Evolutionary conservation across 2,329 filamentous ascomycete species (phyloP).

Genomic region (Amylocarpus encephaloides): DNA sequence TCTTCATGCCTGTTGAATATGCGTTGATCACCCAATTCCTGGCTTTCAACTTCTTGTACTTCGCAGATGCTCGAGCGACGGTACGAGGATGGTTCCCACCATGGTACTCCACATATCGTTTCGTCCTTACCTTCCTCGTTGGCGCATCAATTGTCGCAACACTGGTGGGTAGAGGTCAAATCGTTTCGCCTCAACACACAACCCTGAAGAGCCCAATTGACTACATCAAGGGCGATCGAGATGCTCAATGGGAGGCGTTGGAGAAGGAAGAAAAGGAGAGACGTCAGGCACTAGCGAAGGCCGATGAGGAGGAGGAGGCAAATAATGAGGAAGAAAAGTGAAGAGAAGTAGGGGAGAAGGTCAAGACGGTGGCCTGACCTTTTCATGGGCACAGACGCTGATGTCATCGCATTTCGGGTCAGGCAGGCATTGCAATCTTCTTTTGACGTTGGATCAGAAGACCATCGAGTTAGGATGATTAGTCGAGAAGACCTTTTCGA

Average conservation of each 20-base stretch:
- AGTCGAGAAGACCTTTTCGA: too few species aligned
- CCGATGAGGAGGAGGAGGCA: constrained; percentile 9
- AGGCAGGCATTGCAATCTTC: background rate
- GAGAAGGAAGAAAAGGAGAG: constrained; percentile 28
- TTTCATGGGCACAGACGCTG: background rate
- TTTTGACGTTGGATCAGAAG: too few species aligned
- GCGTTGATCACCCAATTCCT: constrained; percentile 81
- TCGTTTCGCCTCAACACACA: constrained; percentile 20
- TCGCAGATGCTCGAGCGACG: constrained; percentile 69
- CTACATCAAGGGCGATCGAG: constrained; percentile 25
- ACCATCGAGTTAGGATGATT: too few species aligned
- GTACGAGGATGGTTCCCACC: constrained; percentile 69
- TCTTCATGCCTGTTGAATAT: constrained; percentile 76
- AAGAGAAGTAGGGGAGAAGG: constrained; percentile 6
- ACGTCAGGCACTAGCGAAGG: constrained; percentile 9
- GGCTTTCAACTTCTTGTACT: constrained; percentile 80
- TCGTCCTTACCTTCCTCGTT: constrained; percentile 85
- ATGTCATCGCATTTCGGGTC: background rate
- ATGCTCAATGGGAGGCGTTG: constrained; percentile 27
- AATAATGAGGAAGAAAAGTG: constrained; percentile 7
- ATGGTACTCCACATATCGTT: constrained; percentile 88
- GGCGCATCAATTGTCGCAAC: constrained; percentile 75
- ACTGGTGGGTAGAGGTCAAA: constrained; percentile 73
- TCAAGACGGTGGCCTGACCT: too few species aligned
- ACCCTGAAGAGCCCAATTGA: constrained; percentile 27